Conservation (phyloP, 768 basidiomycete genomes). For the Mycena rosella region DNA sequence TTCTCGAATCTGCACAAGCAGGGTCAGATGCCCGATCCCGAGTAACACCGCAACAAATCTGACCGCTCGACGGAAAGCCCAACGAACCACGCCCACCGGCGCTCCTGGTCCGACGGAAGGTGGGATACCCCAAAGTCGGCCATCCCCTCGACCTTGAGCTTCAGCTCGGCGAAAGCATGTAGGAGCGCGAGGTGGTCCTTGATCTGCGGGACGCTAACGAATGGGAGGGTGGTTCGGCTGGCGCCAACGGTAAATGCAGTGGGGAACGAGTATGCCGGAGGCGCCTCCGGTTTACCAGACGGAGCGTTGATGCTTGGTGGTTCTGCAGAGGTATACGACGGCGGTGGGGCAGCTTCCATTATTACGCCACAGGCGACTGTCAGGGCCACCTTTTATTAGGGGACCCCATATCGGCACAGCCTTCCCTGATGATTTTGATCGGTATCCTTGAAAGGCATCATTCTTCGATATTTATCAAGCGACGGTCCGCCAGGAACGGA, state of each 20-base stretch:
- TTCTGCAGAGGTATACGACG: constrained; percentile 9
- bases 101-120: constrained; percentile 25
- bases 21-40: not conserved
- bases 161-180: constrained; percentile 36
- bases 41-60: not conserved
- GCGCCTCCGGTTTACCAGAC: constrained; percentile 11
- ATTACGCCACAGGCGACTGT: too few relatives aligned
- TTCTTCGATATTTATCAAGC: too few relatives aligned
- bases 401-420: too few relatives aligned
- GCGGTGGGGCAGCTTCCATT: constrained; percentile 25
- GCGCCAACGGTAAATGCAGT: constrained; percentile 46
- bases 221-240: constrained; percentile 38
- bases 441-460: too few relatives aligned
- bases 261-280: constrained; percentile 48
- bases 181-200: constrained; percentile 40
- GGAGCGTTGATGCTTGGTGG: not conserved
- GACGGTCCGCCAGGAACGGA: too few relatives aligned
- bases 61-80: constrained; percentile 41
- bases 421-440: too few relatives aligned
- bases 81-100: constrained; percentile 39
- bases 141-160: constrained; percentile 32
- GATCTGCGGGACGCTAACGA: constrained; percentile 45
- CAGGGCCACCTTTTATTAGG: too few relatives aligned
- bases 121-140: not conserved
- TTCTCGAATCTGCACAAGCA: constrained; percentile 32